Evolutionary conservation across 2,329 filamentous ascomycete species (phyloP).

Genomic region (Colletotrichum cereale): DNA sequence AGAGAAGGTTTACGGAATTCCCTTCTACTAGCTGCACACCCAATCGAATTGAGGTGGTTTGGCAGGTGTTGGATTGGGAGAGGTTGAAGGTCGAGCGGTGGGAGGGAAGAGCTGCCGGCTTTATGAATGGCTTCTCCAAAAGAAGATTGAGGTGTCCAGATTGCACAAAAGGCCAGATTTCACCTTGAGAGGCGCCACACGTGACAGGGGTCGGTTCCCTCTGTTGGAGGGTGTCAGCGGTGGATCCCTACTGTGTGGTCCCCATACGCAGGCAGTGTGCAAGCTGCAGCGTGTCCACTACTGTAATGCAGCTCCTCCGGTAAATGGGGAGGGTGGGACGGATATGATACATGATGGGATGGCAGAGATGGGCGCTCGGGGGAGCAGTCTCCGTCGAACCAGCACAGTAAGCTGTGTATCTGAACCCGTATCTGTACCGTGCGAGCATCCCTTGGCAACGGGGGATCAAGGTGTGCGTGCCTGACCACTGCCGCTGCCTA

Average conservation of each 20-base stretch:
- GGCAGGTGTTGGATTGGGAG: constrained; percentile 34
- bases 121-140: constrained; percentile 52
- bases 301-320: constrained; percentile 4
- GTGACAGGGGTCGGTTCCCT: constrained; percentile 44
- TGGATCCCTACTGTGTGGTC: constrained; percentile 42
- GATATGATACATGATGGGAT: neutral
- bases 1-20: constrained; percentile 21
- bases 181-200: constrained; percentile 51
- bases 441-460: neutral
- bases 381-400: constrained; percentile 25
- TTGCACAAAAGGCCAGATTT: constrained; percentile 63
- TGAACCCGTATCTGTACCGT: too few species aligned
- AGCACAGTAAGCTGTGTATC: constrained; percentile 13
- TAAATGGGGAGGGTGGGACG: neutral
- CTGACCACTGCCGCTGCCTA: constrained; percentile 37
- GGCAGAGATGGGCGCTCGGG: constrained; percentile 11
- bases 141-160: constrained; percentile 61
- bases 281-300: neutral
- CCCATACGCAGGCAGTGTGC: constrained; percentile 9
- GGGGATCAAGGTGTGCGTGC: constrained; percentile 21
- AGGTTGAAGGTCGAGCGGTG: constrained; percentile 41
- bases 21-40: constrained; percentile 40
- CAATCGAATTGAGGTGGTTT: constrained; percentile 38
- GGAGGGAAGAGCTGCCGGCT: constrained; percentile 45
- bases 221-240: constrained; percentile 11